phyloP scores from a whole-genome alignment of 2,329 filamentous ascomycete genomes.

The Colletotrichum sojae region DNA sequence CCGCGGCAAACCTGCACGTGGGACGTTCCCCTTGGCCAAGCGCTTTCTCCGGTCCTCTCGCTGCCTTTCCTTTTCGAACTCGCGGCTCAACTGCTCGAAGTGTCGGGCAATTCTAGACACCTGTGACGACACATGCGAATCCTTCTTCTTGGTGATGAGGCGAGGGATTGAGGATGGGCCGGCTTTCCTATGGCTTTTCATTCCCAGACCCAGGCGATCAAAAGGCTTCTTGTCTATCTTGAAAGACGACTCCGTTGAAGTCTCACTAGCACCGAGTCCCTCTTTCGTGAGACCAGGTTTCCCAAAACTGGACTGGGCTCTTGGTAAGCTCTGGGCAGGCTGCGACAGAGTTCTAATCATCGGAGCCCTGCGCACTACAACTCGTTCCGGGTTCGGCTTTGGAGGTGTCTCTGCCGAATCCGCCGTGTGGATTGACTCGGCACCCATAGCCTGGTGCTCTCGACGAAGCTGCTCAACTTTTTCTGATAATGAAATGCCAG shows the following conservation, averaged over 20 bases:
- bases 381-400: slow-evolving; percentile 51
- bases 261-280: slow-evolving; percentile 47
- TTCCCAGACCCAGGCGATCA: slow-evolving; percentile 77
- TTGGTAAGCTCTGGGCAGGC: slow-evolving; percentile 62
- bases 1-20: slow-evolving; percentile 85
- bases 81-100: slow-evolving; percentile 95
- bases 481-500: slow-evolving; percentile 55
- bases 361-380: slow-evolving; percentile 62
- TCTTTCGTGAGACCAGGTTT: slow-evolving; percentile 58
- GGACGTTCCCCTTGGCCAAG: slow-evolving; percentile 79
- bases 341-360: slow-evolving; percentile 69
- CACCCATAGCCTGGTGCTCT: slow-evolving; percentile 57
- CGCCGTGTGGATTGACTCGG: slow-evolving; percentile 47
- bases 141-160: slow-evolving; percentile 82
- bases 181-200: slow-evolving; percentile 72
- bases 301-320: slow-evolving; percentile 59
- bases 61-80: slow-evolving; percentile 95
- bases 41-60: slow-evolving; percentile 83
- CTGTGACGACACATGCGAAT: slow-evolving; percentile 86
- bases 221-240: slow-evolving; percentile 82
- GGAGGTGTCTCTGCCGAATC: slow-evolving; percentile 43
- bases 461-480: slow-evolving; percentile 67
- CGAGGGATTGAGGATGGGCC: slow-evolving; percentile 87
- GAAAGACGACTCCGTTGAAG: slow-evolving; percentile 55
- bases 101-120: slow-evolving; percentile 95